Percentiles rank a stretch among this genome's conserved stretches.
These are phyloP conservation scores for Lumnitzera littorea DNA, from an alignment of 345 rosid species.

Conservation along the genomic window DNA sequence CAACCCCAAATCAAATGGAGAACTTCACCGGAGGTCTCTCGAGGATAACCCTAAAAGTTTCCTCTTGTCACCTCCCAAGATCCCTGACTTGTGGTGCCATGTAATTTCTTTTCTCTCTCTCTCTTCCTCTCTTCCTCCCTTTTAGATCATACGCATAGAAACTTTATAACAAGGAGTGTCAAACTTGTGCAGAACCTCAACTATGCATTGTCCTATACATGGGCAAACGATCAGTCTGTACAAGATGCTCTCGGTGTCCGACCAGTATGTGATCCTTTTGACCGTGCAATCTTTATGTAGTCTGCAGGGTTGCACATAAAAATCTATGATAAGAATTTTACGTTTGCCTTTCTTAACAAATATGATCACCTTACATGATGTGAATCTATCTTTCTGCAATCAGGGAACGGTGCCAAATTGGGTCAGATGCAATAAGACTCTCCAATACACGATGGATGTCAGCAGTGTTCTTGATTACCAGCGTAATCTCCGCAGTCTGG, in stretches of 20 bases:
- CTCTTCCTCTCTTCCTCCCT: neutral
- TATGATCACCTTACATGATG: neutral
- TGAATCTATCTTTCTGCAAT: neutral
- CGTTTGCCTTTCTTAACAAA: no score
- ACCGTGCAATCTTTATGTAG: no score
- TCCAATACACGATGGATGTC: slow-evolving; percentile 18
- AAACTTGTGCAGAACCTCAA: slow-evolving; percentile 17
- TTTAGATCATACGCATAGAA: no score
- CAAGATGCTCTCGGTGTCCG: slow-evolving; percentile 28
- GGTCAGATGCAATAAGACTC: slow-evolving; percentile 25
- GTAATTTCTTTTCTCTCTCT: slow-evolving; percentile 7
- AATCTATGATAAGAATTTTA: no score
- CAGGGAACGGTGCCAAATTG: slow-evolving; percentile 20
- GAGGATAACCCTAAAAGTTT: slow-evolving; percentile 10
- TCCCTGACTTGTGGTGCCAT: slow-evolving; percentile 25
- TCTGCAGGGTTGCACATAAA: no score
- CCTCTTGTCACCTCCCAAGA: slow-evolving; percentile 19
- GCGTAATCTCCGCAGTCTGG: slow-evolving; percentile 15
- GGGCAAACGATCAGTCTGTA: slow-evolving; percentile 21
- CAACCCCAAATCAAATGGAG: slow-evolving; percentile 9
- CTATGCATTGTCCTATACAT: slow-evolving; percentile 16
- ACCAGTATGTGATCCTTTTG: slow-evolving; percentile 8
- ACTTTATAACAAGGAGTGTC: neutral
- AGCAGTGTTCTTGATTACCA: slow-evolving; percentile 16
- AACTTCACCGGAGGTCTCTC: slow-evolving; percentile 11